Percentiles rank a stretch among this genome's conserved stretches.
phyloP scores from a whole-genome alignment of 1,284 basidiomycete species.

The Melanopsichium pennsylvanicum region DNA sequence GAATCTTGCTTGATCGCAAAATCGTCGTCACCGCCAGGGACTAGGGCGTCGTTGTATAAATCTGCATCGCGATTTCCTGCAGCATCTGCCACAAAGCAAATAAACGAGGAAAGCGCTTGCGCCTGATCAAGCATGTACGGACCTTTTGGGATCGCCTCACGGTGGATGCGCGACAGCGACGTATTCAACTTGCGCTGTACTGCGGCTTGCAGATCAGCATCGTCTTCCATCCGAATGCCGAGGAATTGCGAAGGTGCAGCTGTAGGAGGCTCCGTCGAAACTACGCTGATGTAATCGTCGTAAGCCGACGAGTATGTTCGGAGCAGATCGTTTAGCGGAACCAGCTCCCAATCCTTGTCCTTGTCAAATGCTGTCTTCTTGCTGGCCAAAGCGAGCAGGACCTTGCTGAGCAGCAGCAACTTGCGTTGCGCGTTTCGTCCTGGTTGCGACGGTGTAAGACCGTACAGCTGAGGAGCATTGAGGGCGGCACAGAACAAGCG shows the following conservation, averaged over 20 bases:
- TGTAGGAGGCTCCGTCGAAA: conserved; percentile 51
- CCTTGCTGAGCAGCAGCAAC: conserved; percentile 50
- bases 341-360: conserved; percentile 54
- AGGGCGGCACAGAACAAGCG: conserved; percentile 59
- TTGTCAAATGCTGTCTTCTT: conserved; percentile 50
- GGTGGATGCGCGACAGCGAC: conserved; percentile 44
- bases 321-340: conserved; percentile 46
- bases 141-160: conserved; percentile 45
- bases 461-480: conserved; percentile 56
- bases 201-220: conserved; percentile 37
- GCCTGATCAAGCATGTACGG: conserved; percentile 53
- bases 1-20: too few relatives aligned
- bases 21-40: too few relatives aligned
- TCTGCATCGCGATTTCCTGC: conserved; percentile 20
- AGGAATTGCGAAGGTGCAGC: conserved; percentile 15
- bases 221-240: conserved; percentile 42
- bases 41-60: neutral
- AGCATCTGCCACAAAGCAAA: conserved; percentile 41
- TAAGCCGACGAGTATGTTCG: conserved; percentile 45
- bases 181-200: conserved; percentile 11
- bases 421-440: conserved; percentile 27
- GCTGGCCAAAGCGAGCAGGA: conserved; percentile 53
- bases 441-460: conserved; percentile 41
- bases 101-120: conserved; percentile 47
- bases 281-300: conserved; percentile 57